Conservation (phyloP, 305 asterid species). For the Rubia peregrina region DNA sequence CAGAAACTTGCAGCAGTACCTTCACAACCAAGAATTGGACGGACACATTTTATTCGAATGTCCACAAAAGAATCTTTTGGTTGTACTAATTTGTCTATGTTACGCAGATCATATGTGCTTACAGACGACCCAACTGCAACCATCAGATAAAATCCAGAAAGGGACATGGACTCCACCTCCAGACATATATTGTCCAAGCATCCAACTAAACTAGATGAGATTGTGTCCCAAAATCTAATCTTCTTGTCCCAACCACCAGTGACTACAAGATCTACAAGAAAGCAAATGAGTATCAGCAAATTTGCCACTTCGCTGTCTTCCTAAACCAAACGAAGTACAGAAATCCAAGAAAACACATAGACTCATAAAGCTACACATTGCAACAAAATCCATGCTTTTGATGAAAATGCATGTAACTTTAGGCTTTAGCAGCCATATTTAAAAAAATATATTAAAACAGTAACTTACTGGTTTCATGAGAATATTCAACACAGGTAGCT, state of each 20-base stretch:
- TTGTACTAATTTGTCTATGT: slow-evolving; percentile 31
- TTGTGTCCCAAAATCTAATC: slow-evolving; percentile 75
- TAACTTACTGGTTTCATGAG: slow-evolving; percentile 59
- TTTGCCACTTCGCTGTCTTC: not conserved
- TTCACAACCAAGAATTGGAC: slow-evolving; percentile 53
- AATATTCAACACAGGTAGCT: slow-evolving; percentile 72
- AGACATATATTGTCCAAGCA: slow-evolving; percentile 34
- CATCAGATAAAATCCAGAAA: slow-evolving; percentile 52
- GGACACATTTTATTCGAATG: slow-evolving; percentile 56
- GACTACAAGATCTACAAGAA: slow-evolving; percentile 50
- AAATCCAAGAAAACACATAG: not conserved
- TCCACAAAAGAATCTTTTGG: slow-evolving; percentile 37
- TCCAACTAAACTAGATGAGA: slow-evolving; percentile 34
- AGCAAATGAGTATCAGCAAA: slow-evolving; percentile 2
- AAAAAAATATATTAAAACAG: not conserved
- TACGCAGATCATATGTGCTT: slow-evolving; percentile 58
- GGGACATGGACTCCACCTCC: slow-evolving; percentile 69
- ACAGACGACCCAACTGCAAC: slow-evolving; percentile 61
- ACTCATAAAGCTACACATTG: not conserved
- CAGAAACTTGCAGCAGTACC: slow-evolving; percentile 36
- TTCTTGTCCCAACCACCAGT: slow-evolving; percentile 80
- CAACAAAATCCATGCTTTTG: not conserved
- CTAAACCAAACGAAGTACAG: not conserved
- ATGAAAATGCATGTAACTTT: not conserved
- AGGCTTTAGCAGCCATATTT: not conserved